Conservation (phyloP, 352 stramenopile genomes). For the Halophytophthora batemanensis region DNA sequence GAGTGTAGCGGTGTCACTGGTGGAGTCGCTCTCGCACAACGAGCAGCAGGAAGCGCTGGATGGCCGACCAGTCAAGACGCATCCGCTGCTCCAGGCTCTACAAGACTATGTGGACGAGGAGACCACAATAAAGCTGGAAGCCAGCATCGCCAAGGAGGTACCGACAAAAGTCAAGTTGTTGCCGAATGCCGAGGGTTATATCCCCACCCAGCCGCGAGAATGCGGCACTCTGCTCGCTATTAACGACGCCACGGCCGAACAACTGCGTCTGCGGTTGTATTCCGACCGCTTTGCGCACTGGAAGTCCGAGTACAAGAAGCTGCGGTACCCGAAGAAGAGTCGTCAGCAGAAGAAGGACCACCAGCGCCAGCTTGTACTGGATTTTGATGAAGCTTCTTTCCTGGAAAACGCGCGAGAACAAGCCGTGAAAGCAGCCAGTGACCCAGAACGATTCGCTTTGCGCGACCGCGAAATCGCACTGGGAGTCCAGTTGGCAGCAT, state of each 20-base stretch:
- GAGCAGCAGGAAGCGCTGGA: conserved; percentile 70
- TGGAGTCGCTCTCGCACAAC: conserved; percentile 67
- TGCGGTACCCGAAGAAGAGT: conserved; percentile 30
- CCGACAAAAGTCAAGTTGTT: conserved; percentile 31
- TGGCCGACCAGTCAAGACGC: conserved; percentile 52
- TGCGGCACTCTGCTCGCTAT: conserved; percentile 24
- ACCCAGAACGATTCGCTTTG: conserved; percentile 10
- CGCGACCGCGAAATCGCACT: conserved; percentile 48
- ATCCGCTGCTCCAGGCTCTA: conserved; percentile 61
- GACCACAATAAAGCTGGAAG: conserved; percentile 20
- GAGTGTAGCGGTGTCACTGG: conserved; percentile 65
- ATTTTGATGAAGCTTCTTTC: conserved; percentile 40
- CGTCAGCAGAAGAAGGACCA: conserved; percentile 35
- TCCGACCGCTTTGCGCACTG: conserved; percentile 47
- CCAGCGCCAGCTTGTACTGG: conserved; percentile 37
- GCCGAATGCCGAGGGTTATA: conserved; percentile 35
- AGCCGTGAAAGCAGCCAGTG: conserved; percentile 10
- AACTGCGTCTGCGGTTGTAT: conserved; percentile 33
- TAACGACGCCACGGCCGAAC: conserved; percentile 35
- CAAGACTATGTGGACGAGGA: conserved; percentile 66
- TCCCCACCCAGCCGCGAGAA: conserved; percentile 14
- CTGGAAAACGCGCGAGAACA: conserved; percentile 18
- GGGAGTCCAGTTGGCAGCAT: conserved; percentile 44
- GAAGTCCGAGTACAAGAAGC: conserved; percentile 37
- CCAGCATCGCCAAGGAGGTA: conserved; percentile 14